Conservation (phyloP, 2,329 filamentous ascomycete genomes). For the Sporothrix sp. region DNA sequence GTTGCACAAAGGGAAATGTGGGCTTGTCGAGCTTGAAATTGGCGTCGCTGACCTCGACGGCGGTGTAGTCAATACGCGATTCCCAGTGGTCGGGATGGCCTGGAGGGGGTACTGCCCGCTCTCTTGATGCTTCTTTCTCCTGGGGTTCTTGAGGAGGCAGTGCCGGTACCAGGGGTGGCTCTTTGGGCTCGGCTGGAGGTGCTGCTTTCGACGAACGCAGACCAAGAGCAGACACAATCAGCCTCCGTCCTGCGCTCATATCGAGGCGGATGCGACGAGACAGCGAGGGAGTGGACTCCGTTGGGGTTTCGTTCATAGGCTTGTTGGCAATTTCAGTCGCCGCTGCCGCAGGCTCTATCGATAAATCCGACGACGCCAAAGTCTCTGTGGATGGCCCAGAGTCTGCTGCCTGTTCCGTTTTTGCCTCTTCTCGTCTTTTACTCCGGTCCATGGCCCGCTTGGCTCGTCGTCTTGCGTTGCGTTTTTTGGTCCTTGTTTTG, state of each 20-base stretch:
- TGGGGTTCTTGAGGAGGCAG: too few relatives aligned
- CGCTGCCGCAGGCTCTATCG: background rate
- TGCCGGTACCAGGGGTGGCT: background rate
- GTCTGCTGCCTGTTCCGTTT: background rate
- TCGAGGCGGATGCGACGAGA: background rate
- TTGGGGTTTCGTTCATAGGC: too few relatives aligned
- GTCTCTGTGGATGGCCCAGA: too few relatives aligned
- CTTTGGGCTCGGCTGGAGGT: background rate
- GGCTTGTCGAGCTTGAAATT: constrained; percentile 60
- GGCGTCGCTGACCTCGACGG: constrained; percentile 75
- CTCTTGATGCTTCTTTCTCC: background rate
- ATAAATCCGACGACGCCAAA: background rate
- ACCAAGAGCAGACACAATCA: background rate
- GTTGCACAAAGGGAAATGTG: constrained; percentile 81
- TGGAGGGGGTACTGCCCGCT: background rate
- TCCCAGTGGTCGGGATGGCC: constrained; percentile 52
- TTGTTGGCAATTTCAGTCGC: background rate
- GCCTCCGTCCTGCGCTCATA: background rate
- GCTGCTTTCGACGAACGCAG: background rate
- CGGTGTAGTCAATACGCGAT: constrained; percentile 61
- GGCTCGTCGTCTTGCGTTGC: constrained; percentile 41
- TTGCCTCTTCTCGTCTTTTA: background rate
- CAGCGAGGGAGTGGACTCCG: background rate
- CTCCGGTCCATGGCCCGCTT: constrained; percentile 21
- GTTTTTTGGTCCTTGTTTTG: constrained; percentile 36